Percentiles rank a stretch among this genome's conserved stretches.
These are phyloP conservation scores for Simplicillium aogashimaense DNA, from an alignment of 2,329 filamentous ascomycete genomes.

Conservation along the genomic window DNA sequence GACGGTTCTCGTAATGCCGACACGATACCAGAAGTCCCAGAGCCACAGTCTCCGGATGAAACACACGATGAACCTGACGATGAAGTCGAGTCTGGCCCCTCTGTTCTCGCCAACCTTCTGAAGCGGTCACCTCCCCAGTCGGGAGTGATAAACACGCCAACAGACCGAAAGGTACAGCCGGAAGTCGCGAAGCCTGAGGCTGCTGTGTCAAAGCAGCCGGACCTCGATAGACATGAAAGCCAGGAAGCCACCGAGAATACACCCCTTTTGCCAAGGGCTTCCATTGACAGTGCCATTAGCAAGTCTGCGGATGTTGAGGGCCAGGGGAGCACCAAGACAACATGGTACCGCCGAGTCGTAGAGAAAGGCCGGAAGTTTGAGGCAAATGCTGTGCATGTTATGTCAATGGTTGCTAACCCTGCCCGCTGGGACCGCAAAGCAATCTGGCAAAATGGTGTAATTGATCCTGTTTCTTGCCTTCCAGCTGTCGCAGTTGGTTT, in stretches of 20 bases:
- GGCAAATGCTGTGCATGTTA: slow-evolving; percentile 17
- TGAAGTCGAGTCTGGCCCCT: slow-evolving; percentile 19
- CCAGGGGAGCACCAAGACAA: slow-evolving; percentile 29
- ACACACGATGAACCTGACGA: slow-evolving; percentile 8
- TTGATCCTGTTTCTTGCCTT: slow-evolving; percentile 60
- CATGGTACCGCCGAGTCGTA: slow-evolving; percentile 24
- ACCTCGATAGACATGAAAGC: background rate
- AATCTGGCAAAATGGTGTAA: slow-evolving; percentile 53
- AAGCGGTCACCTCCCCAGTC: slow-evolving; percentile 36
- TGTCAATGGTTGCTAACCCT: slow-evolving; percentile 41
- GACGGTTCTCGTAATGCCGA: slow-evolving; percentile 25
- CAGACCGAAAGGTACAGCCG: background rate
- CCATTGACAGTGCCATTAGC: slow-evolving; percentile 17
- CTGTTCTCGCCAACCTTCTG: slow-evolving; percentile 39
- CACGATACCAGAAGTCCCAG: slow-evolving; percentile 52
- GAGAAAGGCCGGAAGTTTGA: slow-evolving; percentile 21
- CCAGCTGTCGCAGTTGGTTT: slow-evolving; percentile 84
- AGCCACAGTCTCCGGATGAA: slow-evolving; percentile 39
- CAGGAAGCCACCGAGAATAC: slow-evolving; percentile 30
- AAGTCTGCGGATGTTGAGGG: slow-evolving; percentile 36
- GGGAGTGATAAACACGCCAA: slow-evolving; percentile 10
- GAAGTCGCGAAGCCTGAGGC: slow-evolving; percentile 6
- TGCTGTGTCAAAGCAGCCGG: slow-evolving; percentile 2
- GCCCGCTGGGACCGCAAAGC: slow-evolving; percentile 61
- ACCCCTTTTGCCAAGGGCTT: slow-evolving; percentile 31